Percentiles rank a stretch among this genome's conserved stretches.
Conservation (phyloP, 495 filamentous ascomycete species). For the Xylaria grammica region DNA sequence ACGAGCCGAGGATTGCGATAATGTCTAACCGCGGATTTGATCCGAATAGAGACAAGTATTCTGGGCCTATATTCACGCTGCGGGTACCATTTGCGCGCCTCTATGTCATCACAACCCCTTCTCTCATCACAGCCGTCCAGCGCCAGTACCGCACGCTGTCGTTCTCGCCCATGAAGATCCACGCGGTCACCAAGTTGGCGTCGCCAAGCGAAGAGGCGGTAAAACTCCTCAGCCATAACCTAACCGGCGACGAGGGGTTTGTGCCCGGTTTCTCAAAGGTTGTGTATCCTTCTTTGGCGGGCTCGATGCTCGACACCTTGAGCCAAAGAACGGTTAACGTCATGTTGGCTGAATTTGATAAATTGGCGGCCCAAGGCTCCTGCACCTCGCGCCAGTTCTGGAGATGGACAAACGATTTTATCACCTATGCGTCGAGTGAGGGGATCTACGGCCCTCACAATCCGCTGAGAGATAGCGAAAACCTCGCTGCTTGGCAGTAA, state of each 20-base stretch:
- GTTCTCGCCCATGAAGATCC: conserved; percentile 15
- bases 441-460: conserved; percentile 24
- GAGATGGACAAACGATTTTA: conserved; percentile 14
- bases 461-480: conserved; percentile 18
- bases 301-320: conserved; percentile 27
- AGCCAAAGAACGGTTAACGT: conserved; percentile 27
- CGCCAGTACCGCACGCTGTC: conserved; percentile 18
- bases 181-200: not conserved
- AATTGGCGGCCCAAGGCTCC: conserved; percentile 2
- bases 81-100: conserved; percentile 23
- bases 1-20: too few relatives aligned
- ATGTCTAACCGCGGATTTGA: too few relatives aligned
- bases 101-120: conserved; percentile 26
- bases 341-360: conserved; percentile 24
- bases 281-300: conserved; percentile 13
- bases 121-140: conserved; percentile 26
- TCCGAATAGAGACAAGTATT: conserved; percentile 15
- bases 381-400: conserved; percentile 11
- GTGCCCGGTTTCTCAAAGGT: conserved; percentile 12
- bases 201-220: conserved; percentile 11
- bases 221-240: conserved; percentile 12
- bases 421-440: conserved; percentile 22
- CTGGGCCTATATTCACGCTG: conserved; percentile 28
- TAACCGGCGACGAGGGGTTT: conserved; percentile 18
- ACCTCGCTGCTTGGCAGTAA: conserved; percentile 20